Evolutionary conservation across 345 rosid genomes (phyloP).

Genomic region (Excoecaria agallocha): DNA sequence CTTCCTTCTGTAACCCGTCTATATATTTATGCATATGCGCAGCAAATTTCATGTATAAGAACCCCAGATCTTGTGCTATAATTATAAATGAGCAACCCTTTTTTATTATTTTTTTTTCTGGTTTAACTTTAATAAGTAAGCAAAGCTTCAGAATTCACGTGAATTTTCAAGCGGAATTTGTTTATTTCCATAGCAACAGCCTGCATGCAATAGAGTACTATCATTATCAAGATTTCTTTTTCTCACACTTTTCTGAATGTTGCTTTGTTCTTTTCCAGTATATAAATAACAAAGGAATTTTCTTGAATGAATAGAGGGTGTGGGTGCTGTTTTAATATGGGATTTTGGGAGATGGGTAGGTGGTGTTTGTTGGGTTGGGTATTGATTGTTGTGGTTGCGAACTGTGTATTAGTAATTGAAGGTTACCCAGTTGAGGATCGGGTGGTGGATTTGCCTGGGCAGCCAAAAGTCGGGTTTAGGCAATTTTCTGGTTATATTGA

Average conservation of each 20-base stretch:
- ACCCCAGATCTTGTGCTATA: background rate
- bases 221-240: conserved; percentile 19
- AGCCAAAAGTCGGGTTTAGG: conserved; percentile 66
- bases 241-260: background rate
- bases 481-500: conserved; percentile 85
- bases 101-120: conserved; percentile 5
- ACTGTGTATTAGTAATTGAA: conserved; percentile 22
- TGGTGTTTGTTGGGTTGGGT: conserved; percentile 20
- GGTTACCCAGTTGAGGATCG: conserved; percentile 73
- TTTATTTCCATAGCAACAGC: conserved; percentile 8
- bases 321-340: too few relatives aligned
- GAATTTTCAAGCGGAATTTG: conserved; percentile 36
- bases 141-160: conserved; percentile 41
- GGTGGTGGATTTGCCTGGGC: conserved; percentile 73
- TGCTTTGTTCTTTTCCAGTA: background rate
- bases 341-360: conserved; percentile 38
- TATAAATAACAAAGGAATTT: conserved; percentile 9
- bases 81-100: conserved; percentile 9
- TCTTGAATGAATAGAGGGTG: conserved; percentile 13
- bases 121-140: conserved; percentile 5
- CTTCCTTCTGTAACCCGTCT: background rate
- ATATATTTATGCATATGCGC: background rate
- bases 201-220: conserved; percentile 6
- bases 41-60: background rate
- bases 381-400: conserved; percentile 19